A percentile compares a stretch with the other conserved stretches of the same genome.
phyloP scores from a whole-genome alignment of 306 rosid genomes.

The Rosa chinensis region DNA sequence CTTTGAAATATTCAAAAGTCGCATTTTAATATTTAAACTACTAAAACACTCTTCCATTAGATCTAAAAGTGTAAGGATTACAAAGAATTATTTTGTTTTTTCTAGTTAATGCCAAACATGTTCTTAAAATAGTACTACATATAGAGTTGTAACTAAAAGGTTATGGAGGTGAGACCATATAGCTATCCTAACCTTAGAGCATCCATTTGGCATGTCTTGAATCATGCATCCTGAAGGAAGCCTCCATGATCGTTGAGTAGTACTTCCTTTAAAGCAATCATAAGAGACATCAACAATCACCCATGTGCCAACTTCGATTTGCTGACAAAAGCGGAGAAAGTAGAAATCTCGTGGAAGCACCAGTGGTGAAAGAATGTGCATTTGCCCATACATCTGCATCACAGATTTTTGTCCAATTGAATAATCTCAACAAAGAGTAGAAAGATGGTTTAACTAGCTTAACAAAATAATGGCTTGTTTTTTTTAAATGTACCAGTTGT shows the following conservation, averaged over 20 bases:
- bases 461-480: neutral
- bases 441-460: neutral
- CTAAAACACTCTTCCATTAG: no score
- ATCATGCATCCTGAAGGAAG: conserved; percentile 83
- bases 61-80: no score
- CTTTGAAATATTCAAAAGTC: neutral
- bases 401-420: neutral
- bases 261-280: conserved; percentile 26
- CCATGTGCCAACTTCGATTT: conserved; percentile 52
- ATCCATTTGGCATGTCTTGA: conserved; percentile 43
- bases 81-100: neutral
- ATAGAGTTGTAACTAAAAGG: neutral
- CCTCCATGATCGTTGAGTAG: conserved; percentile 40
- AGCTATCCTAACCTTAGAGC: conserved; percentile 44
- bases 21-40: no score
- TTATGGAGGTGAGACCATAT: neutral
- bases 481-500: conserved; percentile 44
- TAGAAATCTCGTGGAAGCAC: conserved; percentile 49
- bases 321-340: conserved; percentile 62
- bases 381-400: conserved; percentile 64
- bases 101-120: neutral
- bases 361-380: conserved; percentile 70
- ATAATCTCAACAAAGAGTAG: neutral
- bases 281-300: conserved; percentile 59
- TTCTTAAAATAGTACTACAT: neutral